Evolutionary conservation across 202 grass and related monocot genomes (phyloP).

Genomic region (Bolboschoenoplectus hybrid): DNA sequence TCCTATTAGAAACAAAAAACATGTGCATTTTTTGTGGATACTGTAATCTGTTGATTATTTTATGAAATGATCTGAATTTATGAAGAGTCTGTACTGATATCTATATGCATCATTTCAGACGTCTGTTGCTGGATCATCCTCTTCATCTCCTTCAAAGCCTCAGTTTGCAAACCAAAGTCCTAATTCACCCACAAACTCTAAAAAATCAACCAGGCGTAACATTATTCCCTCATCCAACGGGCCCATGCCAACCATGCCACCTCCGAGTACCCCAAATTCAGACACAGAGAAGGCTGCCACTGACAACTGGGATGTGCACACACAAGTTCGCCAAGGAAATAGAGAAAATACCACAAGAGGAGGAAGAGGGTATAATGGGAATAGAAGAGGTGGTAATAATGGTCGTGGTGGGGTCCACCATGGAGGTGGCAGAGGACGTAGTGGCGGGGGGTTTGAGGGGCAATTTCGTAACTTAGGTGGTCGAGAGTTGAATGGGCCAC

Average conservation of each 20-base stretch:
- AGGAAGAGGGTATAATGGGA: slow-evolving; percentile 29
- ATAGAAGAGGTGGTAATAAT: slow-evolving; percentile 15
- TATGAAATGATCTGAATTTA: background rate
- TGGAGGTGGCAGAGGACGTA: slow-evolving; percentile 26
- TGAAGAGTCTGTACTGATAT: slow-evolving; percentile 14
- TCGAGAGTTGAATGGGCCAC: slow-evolving; percentile 30
- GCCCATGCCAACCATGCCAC: slow-evolving; percentile 24
- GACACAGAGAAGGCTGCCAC: background rate
- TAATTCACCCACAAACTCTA: slow-evolving; percentile 38
- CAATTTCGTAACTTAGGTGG: slow-evolving; percentile 32
- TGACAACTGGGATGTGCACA: slow-evolving; percentile 26
- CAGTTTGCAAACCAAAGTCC: slow-evolving; percentile 32
- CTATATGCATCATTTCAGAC: slow-evolving; percentile 28
- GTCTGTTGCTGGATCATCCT: slow-evolving; percentile 22
- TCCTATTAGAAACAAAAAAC: background rate
- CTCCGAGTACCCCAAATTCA: slow-evolving; percentile 23
- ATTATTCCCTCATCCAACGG: slow-evolving; percentile 18
- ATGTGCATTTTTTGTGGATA: background rate
- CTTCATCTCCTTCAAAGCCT: slow-evolving; percentile 33
- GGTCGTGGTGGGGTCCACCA: slow-evolving; percentile 29
- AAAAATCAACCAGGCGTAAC: slow-evolving; percentile 34
- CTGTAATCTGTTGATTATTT: background rate
- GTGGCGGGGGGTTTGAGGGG: slow-evolving; percentile 12
- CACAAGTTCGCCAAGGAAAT: slow-evolving; percentile 30
- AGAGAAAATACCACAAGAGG: slow-evolving; percentile 27